phyloP scores from a whole-genome alignment of 306 rosid species.

The Cucurbita argyrosperma region DNA sequence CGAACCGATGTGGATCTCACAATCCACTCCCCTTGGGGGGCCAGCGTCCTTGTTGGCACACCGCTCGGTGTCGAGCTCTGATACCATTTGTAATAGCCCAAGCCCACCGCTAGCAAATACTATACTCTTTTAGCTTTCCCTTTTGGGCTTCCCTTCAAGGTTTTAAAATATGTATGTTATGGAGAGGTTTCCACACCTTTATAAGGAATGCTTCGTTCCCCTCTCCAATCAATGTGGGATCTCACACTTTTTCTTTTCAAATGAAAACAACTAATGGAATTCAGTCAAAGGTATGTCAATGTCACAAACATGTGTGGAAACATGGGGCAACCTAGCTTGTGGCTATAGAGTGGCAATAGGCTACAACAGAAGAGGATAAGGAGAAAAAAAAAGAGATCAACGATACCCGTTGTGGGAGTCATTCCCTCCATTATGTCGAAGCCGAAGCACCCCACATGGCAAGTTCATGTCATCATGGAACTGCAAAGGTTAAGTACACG shows the following conservation, averaged over 20 bases:
- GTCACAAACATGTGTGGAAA: neutral
- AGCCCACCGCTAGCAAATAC: too few species aligned
- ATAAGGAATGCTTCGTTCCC: too few species aligned
- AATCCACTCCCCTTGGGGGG: too few species aligned
- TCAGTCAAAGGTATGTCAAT: neutral
- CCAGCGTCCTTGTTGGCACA: too few species aligned
- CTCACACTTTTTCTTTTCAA: neutral
- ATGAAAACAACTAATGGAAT: neutral
- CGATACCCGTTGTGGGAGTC: slow-evolving; percentile 76
- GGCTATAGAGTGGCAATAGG: neutral
- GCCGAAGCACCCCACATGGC: slow-evolving; percentile 92
- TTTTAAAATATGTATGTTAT: too few species aligned
- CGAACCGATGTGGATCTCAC: too few species aligned
- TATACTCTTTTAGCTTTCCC: too few species aligned
- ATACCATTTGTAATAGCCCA: too few species aligned
- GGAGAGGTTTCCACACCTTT: too few species aligned
- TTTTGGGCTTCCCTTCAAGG: too few species aligned
- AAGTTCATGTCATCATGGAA: slow-evolving; percentile 79
- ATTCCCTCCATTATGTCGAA: slow-evolving; percentile 63
- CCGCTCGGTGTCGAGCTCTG: too few species aligned
- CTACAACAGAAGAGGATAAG: neutral
- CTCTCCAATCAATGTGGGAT: too few species aligned
- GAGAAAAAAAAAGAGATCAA: neutral
- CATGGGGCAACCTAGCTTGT: neutral
- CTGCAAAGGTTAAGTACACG: slow-evolving; percentile 20